A percentile compares a stretch with the other conserved stretches of the same genome.
Evolutionary conservation across 176 grass and related monocot species (phyloP).

Genomic region (Eragrostis nindensis): DNA sequence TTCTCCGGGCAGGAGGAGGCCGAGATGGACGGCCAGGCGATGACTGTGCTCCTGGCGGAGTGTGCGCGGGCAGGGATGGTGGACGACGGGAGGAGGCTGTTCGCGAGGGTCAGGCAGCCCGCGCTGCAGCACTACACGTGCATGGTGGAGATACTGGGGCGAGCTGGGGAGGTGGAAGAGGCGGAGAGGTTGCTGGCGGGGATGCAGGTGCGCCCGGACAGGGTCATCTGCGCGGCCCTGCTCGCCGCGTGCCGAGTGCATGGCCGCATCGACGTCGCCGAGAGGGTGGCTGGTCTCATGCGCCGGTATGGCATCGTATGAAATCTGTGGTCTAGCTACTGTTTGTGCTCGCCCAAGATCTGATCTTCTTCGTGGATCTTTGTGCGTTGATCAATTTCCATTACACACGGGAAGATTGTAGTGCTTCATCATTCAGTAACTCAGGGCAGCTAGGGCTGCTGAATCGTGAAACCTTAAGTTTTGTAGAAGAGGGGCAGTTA

Average conservation of each 20-base stretch:
- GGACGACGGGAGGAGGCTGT: constrained; percentile 41
- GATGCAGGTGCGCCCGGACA: constrained; percentile 56
- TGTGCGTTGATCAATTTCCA: not conserved
- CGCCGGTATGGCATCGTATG: constrained; percentile 6
- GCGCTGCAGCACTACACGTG: constrained; percentile 72
- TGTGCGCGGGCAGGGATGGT: constrained; percentile 58
- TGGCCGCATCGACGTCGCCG: constrained; percentile 58
- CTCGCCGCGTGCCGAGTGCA: constrained; percentile 49
- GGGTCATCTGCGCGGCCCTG: constrained; percentile 51
- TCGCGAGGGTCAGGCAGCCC: constrained; percentile 41
- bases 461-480: too few species aligned
- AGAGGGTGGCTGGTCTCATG: constrained; percentile 49
- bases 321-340: not conserved
- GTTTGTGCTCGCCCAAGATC: too few species aligned
- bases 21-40: constrained; percentile 37
- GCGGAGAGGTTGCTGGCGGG: constrained; percentile 55
- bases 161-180: constrained; percentile 54
- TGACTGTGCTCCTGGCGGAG: constrained; percentile 55
- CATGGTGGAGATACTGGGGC: constrained; percentile 68
- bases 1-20: constrained; percentile 10
- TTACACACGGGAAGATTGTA: not conserved
- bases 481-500: not conserved
- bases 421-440: not conserved
- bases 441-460: not conserved
- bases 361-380: too few species aligned